Conservation (phyloP, 805 yeast species). For the Monosporozyma siamensis region DNA sequence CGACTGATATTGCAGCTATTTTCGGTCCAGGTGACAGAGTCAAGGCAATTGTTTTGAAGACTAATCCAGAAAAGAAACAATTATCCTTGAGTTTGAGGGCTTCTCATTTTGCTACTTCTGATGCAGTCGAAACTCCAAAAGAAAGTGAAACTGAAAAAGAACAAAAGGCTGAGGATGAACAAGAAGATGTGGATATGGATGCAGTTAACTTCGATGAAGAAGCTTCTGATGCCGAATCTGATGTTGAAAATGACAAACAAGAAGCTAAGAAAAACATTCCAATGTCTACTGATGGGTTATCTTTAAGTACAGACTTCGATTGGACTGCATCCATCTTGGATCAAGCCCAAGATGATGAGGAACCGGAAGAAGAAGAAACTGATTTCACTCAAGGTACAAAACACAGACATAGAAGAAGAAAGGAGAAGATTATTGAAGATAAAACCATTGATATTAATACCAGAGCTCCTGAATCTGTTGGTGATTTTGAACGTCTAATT, state of each 20-base stretch:
- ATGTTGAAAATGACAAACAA: slow-evolving; percentile 28
- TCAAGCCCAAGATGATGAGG: slow-evolving; percentile 55
- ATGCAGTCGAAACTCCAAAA: slow-evolving; percentile 21
- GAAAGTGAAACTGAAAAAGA: slow-evolving; percentile 23
- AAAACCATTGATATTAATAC: slow-evolving; percentile 76
- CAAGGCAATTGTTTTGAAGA: slow-evolving; percentile 65
- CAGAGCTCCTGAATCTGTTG: slow-evolving; percentile 81
- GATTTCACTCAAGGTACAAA: slow-evolving; percentile 36
- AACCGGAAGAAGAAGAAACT: slow-evolving; percentile 50
- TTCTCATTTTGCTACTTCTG: slow-evolving; percentile 53
- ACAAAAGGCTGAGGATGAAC: slow-evolving; percentile 27
- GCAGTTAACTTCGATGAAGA: slow-evolving; percentile 15
- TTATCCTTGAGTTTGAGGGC: slow-evolving; percentile 91
- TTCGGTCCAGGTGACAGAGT: slow-evolving; percentile 89
- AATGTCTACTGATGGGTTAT: slow-evolving; percentile 46
- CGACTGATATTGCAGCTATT: slow-evolving; percentile 48
- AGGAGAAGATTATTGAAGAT: slow-evolving; percentile 48
- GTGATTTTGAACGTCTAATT: slow-evolving; percentile 85
- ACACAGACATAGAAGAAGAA: slow-evolving; percentile 41
- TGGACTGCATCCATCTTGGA: slow-evolving; percentile 91
- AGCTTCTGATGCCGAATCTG: slow-evolving; percentile 20
- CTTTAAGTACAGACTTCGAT: slow-evolving; percentile 75
- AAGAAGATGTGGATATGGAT: slow-evolving; percentile 25
- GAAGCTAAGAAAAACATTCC: slow-evolving; percentile 6
- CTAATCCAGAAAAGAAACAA: slow-evolving; percentile 59